These are phyloP conservation scores for Sonneratia caseolaris DNA, from an alignment of 345 rosid genomes.

Conservation along the genomic window DNA sequence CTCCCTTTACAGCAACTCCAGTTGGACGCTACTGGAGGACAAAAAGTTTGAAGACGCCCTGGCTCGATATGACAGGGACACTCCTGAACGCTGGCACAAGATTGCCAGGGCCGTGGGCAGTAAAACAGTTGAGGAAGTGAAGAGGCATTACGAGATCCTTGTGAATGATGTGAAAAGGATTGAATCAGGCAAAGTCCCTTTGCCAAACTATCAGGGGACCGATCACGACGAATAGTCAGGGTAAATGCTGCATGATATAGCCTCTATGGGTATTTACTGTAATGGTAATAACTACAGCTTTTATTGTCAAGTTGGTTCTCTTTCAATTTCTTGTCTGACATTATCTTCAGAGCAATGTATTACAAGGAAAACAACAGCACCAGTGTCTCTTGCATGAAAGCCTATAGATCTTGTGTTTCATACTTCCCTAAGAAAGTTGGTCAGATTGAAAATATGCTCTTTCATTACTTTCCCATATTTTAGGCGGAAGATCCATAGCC, in stretches of 20 bases:
- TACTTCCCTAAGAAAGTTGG: neutral
- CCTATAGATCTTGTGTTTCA: neutral
- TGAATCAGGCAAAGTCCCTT: conserved; percentile 9
- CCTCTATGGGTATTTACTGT: neutral
- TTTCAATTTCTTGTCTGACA: neutral
- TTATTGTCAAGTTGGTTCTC: neutral
- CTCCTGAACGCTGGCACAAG: conserved; percentile 7
- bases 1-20: neutral
- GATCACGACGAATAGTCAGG: neutral
- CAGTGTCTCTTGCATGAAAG: neutral
- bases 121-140: conserved; percentile 14
- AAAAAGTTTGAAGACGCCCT: conserved; percentile 11
- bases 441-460: neutral
- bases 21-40: conserved; percentile 9
- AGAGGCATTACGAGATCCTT: conserved; percentile 10
- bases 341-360: neutral
- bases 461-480: neutral
- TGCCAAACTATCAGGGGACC: conserved; percentile 5
- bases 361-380: neutral
- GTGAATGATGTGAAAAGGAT: conserved; percentile 12
- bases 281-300: neutral
- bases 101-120: conserved; percentile 13
- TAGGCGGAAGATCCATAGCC: neutral
- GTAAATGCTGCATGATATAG: neutral
- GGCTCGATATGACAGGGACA: conserved; percentile 6